phyloP scores from a whole-genome alignment of 768 basidiomycete species.

The Pleurotus ostreatus region DNA sequence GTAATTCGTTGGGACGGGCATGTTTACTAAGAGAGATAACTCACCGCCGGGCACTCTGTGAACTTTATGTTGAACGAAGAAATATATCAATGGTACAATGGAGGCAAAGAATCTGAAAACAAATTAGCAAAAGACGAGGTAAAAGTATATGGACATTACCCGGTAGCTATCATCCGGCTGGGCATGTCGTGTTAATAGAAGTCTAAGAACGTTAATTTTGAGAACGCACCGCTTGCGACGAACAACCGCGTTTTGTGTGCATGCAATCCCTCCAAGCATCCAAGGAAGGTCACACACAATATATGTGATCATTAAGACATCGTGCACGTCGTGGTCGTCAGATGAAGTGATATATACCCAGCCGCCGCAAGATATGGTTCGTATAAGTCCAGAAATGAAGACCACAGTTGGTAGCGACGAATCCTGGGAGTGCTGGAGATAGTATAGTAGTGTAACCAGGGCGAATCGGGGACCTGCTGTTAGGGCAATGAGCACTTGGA shows the following conservation, averaged over 20 bases:
- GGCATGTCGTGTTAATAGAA: neutral
- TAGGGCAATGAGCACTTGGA: conserved; percentile 84
- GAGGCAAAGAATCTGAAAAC: conserved; percentile 61
- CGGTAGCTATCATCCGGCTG: conserved; percentile 51
- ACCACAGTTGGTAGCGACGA: conserved; percentile 48
- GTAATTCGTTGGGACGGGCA: conserved; percentile 2
- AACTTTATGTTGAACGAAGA: conserved; percentile 84
- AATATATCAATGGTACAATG: conserved; percentile 74
- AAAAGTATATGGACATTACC: conserved; percentile 30
- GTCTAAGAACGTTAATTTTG: conserved; percentile 9
- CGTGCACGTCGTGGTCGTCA: conserved; percentile 82
- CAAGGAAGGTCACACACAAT: conserved; percentile 83
- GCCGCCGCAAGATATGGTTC: conserved; percentile 82
- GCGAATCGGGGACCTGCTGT: conserved; percentile 80
- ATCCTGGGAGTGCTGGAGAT: conserved; percentile 40
- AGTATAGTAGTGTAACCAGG: conserved; percentile 61
- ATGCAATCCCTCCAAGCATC: conserved; percentile 72
- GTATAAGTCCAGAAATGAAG: conserved; percentile 57
- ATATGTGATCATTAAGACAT: conserved; percentile 84
- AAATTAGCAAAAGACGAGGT: neutral
- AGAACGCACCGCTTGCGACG: conserved; percentile 46
- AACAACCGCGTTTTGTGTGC: conserved; percentile 41
- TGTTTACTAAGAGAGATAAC: conserved; percentile 12
- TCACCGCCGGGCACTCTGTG: conserved; percentile 73
- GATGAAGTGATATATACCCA: conserved; percentile 90